Conservation (phyloP, 257 asterid genomes). For the Ballota nigra region DNA sequence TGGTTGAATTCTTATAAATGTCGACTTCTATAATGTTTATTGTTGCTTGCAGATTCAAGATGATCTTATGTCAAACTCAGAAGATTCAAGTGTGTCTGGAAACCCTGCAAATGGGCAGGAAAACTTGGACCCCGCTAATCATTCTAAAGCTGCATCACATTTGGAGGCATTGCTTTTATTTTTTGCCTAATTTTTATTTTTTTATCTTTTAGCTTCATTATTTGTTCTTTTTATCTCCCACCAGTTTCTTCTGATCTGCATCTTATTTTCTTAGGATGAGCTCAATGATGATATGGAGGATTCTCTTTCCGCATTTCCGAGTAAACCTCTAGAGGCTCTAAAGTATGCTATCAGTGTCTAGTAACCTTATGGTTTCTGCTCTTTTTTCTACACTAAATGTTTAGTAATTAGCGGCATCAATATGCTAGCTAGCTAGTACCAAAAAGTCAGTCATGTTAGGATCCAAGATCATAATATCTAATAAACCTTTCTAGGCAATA, state of each 20-base stretch:
- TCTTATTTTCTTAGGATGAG: constrained; percentile 45
- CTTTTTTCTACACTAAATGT: constrained; percentile 22
- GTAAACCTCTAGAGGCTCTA: constrained; percentile 87
- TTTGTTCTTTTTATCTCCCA: not conserved
- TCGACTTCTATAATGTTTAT: constrained; percentile 2
- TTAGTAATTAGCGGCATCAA: constrained; percentile 10
- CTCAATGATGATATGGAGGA: constrained; percentile 58
- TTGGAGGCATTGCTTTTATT: constrained; percentile 39
- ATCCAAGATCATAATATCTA: not conserved
- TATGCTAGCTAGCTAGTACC: constrained; percentile 7
- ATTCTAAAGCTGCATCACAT: constrained; percentile 41
- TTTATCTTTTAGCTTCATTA: not conserved
- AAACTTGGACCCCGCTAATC: constrained; percentile 32
- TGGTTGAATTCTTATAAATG: constrained; percentile 14
- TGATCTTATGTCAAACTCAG: constrained; percentile 48
- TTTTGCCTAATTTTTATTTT: not conserved
- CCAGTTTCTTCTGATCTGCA: constrained; percentile 17
- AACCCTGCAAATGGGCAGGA: constrained; percentile 41
- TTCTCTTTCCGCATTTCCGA: constrained; percentile 82
- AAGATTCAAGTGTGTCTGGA: constrained; percentile 42
- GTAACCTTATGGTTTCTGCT: constrained; percentile 18
- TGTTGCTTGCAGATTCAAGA: constrained; percentile 62
- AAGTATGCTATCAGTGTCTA: constrained; percentile 47
- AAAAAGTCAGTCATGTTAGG: constrained; percentile 8
- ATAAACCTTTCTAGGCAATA: not conserved